Evolutionary conservation across 2,329 filamentous ascomycete species (phyloP), one percentile per base, ranked within the genome.

Genomic region (Thermoascus crustaceus): DNA sequence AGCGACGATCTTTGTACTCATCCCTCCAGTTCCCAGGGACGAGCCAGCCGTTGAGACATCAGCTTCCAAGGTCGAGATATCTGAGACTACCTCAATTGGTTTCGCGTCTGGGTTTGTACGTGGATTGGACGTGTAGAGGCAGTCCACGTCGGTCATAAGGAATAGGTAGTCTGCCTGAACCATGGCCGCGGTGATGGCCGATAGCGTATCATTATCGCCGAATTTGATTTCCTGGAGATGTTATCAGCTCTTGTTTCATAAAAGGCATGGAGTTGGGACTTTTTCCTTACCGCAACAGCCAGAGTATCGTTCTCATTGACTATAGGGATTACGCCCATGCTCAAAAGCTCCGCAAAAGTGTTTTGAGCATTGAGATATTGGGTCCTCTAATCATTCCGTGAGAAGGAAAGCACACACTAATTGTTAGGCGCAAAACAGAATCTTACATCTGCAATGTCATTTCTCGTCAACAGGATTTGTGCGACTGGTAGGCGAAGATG

Each of bases 301-400:
- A 98, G 68, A 2, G 91, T 98, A 60, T 98, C 91, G 61, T 98
- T 98, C 65, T 98, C 91, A 54, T 98, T 98, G 45, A 98, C 91
- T 51, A 98, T 95, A 7, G 91, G 91, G 44, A 98, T 93, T 17
- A 96, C 89, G 2, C 88, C 88, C 82, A 95, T 91, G 52, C 88
- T 80, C 11, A 98, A 68, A 30, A 96, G 73, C 60, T 94, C 86
- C 34, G 78, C 75, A 57, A 98, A 85, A 0, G 91, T 96, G 55
- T 94, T 95, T 63, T 95, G 87, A 0, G 91, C 91, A 66, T 98
- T 98, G 44, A 88, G 74, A 58, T 96, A 98, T 69, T 94, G 84
- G 18, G 86, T 89, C 41, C 86, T 80, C 78, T 87, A 44, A 51
- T 39, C 3, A 21, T 13, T 16, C 26, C 24, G 32, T 53, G 37